phyloP scores from a whole-genome alignment of 2,329 filamentous ascomycete species.

The Celoporthe dispersa region DNA sequence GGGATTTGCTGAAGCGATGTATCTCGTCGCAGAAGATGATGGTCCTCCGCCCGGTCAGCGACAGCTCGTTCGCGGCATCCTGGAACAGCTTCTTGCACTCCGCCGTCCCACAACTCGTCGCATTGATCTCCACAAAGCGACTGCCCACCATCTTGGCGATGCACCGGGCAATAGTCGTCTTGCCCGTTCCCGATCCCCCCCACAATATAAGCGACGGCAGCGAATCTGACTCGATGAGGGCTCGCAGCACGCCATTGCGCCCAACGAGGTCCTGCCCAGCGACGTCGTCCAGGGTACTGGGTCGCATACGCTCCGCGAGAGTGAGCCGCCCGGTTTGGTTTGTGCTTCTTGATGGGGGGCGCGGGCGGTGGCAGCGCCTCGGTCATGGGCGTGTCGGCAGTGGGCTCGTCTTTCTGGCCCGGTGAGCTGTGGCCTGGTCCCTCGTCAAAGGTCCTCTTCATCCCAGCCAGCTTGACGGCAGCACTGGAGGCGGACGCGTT shows the following conservation, averaged over 20 bases:
- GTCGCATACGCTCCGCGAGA: constrained; percentile 92
- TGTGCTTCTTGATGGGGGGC: constrained; percentile 65
- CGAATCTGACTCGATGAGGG: constrained; percentile 81
- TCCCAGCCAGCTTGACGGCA: constrained; percentile 35
- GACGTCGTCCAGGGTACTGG: constrained; percentile 80
- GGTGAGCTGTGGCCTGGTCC: constrained; percentile 48
- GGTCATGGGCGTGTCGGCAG: constrained; percentile 33
- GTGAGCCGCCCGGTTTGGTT: constrained; percentile 76
- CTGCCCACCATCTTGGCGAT: constrained; percentile 82
- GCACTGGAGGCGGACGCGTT: constrained; percentile 1
- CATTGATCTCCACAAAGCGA: constrained; percentile 94
- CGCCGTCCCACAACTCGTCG: constrained; percentile 82
- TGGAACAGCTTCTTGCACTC: constrained; percentile 92
- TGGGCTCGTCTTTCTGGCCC: constrained; percentile 28
- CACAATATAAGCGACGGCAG: constrained; percentile 96
- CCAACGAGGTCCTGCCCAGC: constrained; percentile 92
- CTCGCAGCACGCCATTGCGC: constrained; percentile 78
- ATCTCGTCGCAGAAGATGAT: constrained; percentile 99
- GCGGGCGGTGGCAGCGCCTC: constrained; percentile 37
- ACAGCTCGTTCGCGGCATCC: constrained; percentile 80
- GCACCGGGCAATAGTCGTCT: constrained; percentile 90
- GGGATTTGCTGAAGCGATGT: constrained; percentile 85
- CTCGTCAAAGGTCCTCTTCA: constrained; percentile 60
- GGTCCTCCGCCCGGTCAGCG: constrained; percentile 83
- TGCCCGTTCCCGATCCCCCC: constrained; percentile 80